Evolutionary conservation across 495 filamentous ascomycete species (phyloP), one percentile per base, ranked within the genome.

Genomic region (Xylaria nigripes): DNA sequence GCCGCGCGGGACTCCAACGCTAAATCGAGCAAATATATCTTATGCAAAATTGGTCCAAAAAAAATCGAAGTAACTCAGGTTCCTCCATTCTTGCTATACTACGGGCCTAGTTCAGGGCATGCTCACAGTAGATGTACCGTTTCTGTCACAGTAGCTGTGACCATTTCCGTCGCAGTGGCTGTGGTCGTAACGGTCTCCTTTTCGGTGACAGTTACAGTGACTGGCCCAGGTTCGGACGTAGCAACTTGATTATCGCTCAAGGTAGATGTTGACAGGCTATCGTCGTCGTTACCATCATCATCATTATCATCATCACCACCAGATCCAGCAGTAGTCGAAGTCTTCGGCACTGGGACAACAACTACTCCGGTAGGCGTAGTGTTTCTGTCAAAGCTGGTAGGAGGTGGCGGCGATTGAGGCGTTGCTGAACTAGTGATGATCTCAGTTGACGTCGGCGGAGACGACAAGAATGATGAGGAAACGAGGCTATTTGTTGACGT

Each of bases 121-220:
- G 10, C 47, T 50, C 21, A 50, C 27, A 10, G 53, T 59, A 5
- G 32, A 40, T 2, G 51, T 51, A 13, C 32, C 32, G 13, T 36
- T n/a, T n/a, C n/a, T 2, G 54, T 57, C 30, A 50, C 38, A 7
- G 57, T 60, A 9, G 38, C 45, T 2, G 53, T 53, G 32, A 23
- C 23, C 23, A 18, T 44, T 1, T 19, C 43, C 5, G 57, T 59
- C 3, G 43, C 22, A 5, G 49, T 61, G 2, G 27, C 40, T n/a
- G 45, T 60, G 7, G 22, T 25, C 19, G 44, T 57, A 4, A 52
- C 45, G 12, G 38, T 59, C 30, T 56, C 49, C 27, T 48, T 53
- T 27, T 50, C 54, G 12, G 40, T 57, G 24, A 45, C 40, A 15
- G 54, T 61, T 18, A 59, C 51, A 21, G 52, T 55, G 25, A 55